Evolutionary conservation across 164 flowering plant species (phyloP).

Genomic region (Nelumbo lutea): DNA sequence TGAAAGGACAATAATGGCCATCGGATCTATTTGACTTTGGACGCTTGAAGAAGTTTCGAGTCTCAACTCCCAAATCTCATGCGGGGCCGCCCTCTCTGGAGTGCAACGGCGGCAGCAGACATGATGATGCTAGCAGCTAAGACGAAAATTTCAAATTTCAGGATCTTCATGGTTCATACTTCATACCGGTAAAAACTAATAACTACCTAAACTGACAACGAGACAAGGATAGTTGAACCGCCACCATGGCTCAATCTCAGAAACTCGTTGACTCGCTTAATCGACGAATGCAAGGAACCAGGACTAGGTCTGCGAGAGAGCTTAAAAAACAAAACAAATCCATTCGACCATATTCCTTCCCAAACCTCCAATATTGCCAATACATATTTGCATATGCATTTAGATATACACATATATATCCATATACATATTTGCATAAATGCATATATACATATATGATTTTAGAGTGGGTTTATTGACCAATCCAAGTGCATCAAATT

Average conservation of each 20-base stretch:
- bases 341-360: constrained; percentile 48
- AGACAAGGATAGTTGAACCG: constrained; percentile 6
- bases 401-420: too few species aligned
- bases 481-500: not conserved
- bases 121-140: not conserved
- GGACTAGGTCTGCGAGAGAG: constrained; percentile 17
- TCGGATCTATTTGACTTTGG: too few species aligned
- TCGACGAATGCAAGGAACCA: constrained; percentile 40
- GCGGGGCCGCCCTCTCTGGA: too few species aligned
- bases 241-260: constrained; percentile 7
- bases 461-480: not conserved
- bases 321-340: constrained; percentile 36
- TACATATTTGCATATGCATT: not conserved
- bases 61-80: too few species aligned
- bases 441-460: too few species aligned
- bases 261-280: constrained; percentile 15
- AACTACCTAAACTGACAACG: not conserved
- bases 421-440: too few species aligned
- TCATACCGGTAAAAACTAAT: not conserved
- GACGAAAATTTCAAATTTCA: not conserved
- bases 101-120: too few species aligned
- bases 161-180: not conserved
- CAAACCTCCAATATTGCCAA: constrained; percentile 16
- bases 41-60: too few species aligned
- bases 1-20: too few species aligned